Conservation (phyloP, 306 rosid genomes). For the Astragalus membranaceus region DNA sequence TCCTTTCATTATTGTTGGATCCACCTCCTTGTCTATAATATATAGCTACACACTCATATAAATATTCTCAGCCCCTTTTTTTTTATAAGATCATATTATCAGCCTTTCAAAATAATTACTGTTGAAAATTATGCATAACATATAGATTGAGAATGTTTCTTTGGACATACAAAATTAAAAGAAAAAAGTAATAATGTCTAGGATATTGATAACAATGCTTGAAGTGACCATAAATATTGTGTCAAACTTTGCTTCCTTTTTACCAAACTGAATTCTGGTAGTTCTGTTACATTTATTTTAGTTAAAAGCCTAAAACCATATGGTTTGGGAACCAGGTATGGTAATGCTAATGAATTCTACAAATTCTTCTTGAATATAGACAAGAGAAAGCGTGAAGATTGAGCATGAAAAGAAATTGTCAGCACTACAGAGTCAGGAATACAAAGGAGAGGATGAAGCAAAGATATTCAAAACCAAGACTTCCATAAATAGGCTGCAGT, state of each 20-base stretch:
- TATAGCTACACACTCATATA: too few species aligned
- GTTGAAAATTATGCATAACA: neutral
- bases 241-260: conserved; percentile 9
- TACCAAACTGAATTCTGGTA: conserved; percentile 14
- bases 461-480: conserved; percentile 90
- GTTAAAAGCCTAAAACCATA: conserved; percentile 16
- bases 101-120: neutral
- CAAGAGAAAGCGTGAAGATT: conserved; percentile 89
- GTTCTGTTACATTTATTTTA: conserved; percentile 29
- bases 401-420: conserved; percentile 86
- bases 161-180: neutral
- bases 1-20: neutral
- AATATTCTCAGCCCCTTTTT: too few species aligned
- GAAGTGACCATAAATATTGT: conserved; percentile 3
- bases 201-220: conserved; percentile 7
- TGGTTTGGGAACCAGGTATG: conserved; percentile 18
- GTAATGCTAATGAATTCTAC: conserved; percentile 37
- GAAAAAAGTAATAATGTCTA: conserved; percentile 1
- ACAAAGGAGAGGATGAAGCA: conserved; percentile 84
- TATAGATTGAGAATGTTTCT: neutral
- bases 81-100: too few species aligned
- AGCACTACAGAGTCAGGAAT: conserved; percentile 76
- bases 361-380: conserved; percentile 40
- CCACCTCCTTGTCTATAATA: neutral
- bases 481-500: conserved; percentile 75